Evolutionary conservation across 371 early-diverging fungal genomes (phyloP).

Genomic region (Fennellomyces sp.): DNA sequence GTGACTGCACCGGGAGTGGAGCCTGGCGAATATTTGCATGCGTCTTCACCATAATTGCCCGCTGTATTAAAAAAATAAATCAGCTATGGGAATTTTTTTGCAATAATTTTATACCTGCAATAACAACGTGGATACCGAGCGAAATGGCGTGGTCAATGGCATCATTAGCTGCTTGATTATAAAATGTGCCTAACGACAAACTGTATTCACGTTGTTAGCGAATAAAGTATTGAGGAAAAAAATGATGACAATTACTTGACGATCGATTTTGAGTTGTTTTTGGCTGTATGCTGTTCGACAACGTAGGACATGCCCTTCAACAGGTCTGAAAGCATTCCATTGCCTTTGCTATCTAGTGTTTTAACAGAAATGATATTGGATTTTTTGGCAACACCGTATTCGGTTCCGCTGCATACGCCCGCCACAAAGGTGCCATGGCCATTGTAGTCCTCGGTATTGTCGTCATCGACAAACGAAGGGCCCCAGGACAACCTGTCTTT

Average conservation of each 20-base stretch:
- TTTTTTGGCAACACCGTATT: slow-evolving; percentile 64
- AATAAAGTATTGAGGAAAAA: slow-evolving; percentile 15
- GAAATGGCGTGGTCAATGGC: slow-evolving; percentile 55
- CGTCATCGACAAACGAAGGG: slow-evolving; percentile 20
- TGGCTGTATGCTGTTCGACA: slow-evolving; percentile 35
- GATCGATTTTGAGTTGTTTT: slow-evolving; percentile 27
- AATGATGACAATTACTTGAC: slow-evolving; percentile 34
- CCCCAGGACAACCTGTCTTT: slow-evolving; percentile 33
- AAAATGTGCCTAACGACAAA: slow-evolving; percentile 59
- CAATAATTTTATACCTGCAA: no score
- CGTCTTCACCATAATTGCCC: slow-evolving; percentile 71
- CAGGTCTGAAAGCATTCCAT: slow-evolving; percentile 57
- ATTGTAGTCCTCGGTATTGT: slow-evolving; percentile 22
- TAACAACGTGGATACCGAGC: slow-evolving; percentile 57
- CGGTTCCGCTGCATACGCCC: slow-evolving; percentile 63
- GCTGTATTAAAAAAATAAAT: slow-evolving; percentile 22
- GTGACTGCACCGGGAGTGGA: slow-evolving; percentile 82
- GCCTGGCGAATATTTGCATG: slow-evolving; percentile 88
- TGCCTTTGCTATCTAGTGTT: slow-evolving; percentile 56
- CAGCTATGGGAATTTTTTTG: not conserved
- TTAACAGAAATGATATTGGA: slow-evolving; percentile 66
- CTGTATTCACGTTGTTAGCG: slow-evolving; percentile 27
- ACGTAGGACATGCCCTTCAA: slow-evolving; percentile 69
- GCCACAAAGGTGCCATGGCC: slow-evolving; percentile 67
- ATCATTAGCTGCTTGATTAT: slow-evolving; percentile 60